Percentiles rank a stretch among this genome's conserved stretches.
Conservation (phyloP, 2,329 filamentous ascomycete species). For the Teratosphaeria gauchensis region DNA sequence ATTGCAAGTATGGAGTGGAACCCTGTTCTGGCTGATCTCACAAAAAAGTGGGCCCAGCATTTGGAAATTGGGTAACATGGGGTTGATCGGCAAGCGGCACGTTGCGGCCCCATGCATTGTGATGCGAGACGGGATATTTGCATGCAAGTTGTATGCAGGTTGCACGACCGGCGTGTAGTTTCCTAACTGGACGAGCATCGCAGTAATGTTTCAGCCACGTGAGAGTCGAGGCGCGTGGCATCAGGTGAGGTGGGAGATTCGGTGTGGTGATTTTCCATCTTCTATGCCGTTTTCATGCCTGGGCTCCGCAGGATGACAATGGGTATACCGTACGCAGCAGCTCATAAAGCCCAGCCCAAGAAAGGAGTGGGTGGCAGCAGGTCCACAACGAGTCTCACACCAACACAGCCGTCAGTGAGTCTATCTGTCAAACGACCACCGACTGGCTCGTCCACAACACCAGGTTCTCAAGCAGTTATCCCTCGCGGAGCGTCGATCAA, state of each 20-base stretch:
- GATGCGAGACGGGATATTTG: not conserved
- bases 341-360: not conserved
- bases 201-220: not conserved
- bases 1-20: not conserved
- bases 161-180: not conserved
- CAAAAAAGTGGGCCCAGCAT: not conserved
- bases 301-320: constrained; percentile 3
- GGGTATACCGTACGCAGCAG: not conserved
- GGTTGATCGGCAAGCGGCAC: not conserved
- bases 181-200: not conserved
- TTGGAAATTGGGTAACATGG: not conserved
- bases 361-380: not conserved
- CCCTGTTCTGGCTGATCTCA: not conserved
- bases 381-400: not conserved
- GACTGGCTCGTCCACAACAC: too few relatives aligned
- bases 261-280: not conserved
- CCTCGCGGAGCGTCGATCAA: too few relatives aligned
- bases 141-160: not conserved
- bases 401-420: not conserved
- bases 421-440: too few relatives aligned
- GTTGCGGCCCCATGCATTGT: not conserved
- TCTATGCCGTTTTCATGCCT: constrained; percentile 4
- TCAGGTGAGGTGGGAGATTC: not conserved
- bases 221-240: not conserved
- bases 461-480: too few relatives aligned